These are phyloP conservation scores for Aspergillus indologenus DNA, from an alignment of 495 filamentous ascomycete species.

Conservation along the genomic window DNA sequence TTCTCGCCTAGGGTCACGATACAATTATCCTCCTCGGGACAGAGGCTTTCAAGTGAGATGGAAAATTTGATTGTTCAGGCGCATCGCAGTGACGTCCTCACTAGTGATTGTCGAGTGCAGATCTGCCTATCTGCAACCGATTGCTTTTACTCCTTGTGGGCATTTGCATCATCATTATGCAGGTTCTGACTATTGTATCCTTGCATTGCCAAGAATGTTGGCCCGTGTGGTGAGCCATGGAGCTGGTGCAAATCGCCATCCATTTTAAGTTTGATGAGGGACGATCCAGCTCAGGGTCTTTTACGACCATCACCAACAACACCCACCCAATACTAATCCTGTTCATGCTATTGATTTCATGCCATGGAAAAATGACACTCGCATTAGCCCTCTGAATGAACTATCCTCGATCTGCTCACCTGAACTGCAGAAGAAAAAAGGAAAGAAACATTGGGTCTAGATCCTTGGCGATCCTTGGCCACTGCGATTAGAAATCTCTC, in stretches of 20 bases:
- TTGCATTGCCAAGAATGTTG: slow-evolving; percentile 1
- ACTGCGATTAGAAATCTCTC: neutral
- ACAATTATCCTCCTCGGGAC: neutral
- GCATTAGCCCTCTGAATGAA: slow-evolving; percentile 1
- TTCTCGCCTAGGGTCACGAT: neutral
- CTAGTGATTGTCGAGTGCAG: neutral
- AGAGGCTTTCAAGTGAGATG: neutral
- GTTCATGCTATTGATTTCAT: neutral
- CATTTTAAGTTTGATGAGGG: neutral
- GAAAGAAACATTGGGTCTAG: slow-evolving; percentile 8
- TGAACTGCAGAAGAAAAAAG: neutral
- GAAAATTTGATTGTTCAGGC: neutral
- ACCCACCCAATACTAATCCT: neutral
- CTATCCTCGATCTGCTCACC: neutral
- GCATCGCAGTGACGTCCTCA: neutral
- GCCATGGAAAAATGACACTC: neutral
- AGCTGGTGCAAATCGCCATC: neutral
- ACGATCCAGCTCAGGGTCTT: neutral
- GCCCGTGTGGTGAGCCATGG: neutral
- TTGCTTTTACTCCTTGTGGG: neutral
- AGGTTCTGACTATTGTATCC: neutral
- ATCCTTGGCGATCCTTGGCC: slow-evolving; percentile 19
- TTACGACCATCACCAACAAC: neutral
- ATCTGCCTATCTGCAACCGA: neutral
- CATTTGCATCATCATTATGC: neutral